These are phyloP conservation scores for apple (Malus domestica) DNA, from an alignment of 306 rosid genomes.

Conservation along the genomic window ASM211411v1 NC_041804.1:6551501-6552000, in stretches of 20 bases:
- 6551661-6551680: slow-evolving; percentile 57
- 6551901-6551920: no score
- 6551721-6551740: slow-evolving; percentile 48
- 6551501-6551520: slow-evolving; percentile 67
- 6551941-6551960: background rate
- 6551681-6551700: slow-evolving; percentile 55
- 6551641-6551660: slow-evolving; percentile 49
- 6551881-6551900: background rate
- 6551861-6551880: no score
- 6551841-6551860: no score
- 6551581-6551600: slow-evolving; percentile 73
- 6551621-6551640: slow-evolving; percentile 47
- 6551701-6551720: slow-evolving; percentile 46
- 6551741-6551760: slow-evolving; percentile 27
- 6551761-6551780: slow-evolving; percentile 33
- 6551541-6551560: slow-evolving; percentile 69
- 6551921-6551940: background rate
- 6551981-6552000: background rate
- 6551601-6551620: slow-evolving; percentile 59
- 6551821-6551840: no score
- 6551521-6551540: slow-evolving; percentile 78
- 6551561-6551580: slow-evolving; percentile 61
- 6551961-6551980: background rate
- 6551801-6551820: slow-evolving; percentile 2
- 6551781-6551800: slow-evolving; percentile 31